Conservation (phyloP, 495 filamentous ascomycete genomes). For the Xylaria grammica region DNA sequence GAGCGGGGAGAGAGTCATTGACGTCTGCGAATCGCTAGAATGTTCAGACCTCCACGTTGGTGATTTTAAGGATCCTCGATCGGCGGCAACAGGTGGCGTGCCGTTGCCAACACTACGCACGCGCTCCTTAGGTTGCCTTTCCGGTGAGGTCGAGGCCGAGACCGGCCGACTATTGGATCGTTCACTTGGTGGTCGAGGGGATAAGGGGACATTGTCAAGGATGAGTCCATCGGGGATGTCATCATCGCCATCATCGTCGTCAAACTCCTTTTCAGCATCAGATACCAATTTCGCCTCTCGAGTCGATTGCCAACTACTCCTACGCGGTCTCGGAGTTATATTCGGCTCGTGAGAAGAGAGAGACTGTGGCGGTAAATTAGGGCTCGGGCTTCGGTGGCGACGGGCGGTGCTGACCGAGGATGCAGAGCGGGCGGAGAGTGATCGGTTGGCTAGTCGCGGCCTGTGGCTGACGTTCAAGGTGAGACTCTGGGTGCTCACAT, state of each 20-base stretch:
- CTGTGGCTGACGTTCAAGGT: slow-evolving; percentile 31
- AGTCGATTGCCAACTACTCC: slow-evolving; percentile 74
- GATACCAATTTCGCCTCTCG: slow-evolving; percentile 75
- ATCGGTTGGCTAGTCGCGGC: slow-evolving; percentile 40
- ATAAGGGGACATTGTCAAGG: slow-evolving; percentile 94
- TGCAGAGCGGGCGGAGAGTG: slow-evolving; percentile 42
- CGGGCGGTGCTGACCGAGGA: slow-evolving; percentile 32
- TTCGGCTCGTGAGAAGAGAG: slow-evolving; percentile 49
- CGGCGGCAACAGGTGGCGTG: slow-evolving; percentile 54
- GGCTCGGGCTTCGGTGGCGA: slow-evolving; percentile 47
- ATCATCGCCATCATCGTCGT: slow-evolving; percentile 79
- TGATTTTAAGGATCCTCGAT: slow-evolving; percentile 54
- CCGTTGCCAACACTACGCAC: slow-evolving; percentile 60
- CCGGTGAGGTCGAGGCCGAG: slow-evolving; percentile 63
- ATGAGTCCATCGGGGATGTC: slow-evolving; percentile 91
- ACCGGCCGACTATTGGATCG: slow-evolving; percentile 57
- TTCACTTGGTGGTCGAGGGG: slow-evolving; percentile 75
- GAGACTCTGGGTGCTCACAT: slow-evolving; percentile 33
- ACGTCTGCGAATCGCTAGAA: slow-evolving; percentile 28
- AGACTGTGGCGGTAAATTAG: slow-evolving; percentile 39
- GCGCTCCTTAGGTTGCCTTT: slow-evolving; percentile 55
- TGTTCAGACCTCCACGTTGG: slow-evolving; percentile 51
- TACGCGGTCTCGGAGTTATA: slow-evolving; percentile 49
- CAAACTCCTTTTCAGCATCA: slow-evolving; percentile 82
- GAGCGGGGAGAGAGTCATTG: slow-evolving; percentile 37